Base-by-base conservation (phyloP, 2,329 filamentous ascomycete genomes). In the Intubia oerlemansii region DNA sequence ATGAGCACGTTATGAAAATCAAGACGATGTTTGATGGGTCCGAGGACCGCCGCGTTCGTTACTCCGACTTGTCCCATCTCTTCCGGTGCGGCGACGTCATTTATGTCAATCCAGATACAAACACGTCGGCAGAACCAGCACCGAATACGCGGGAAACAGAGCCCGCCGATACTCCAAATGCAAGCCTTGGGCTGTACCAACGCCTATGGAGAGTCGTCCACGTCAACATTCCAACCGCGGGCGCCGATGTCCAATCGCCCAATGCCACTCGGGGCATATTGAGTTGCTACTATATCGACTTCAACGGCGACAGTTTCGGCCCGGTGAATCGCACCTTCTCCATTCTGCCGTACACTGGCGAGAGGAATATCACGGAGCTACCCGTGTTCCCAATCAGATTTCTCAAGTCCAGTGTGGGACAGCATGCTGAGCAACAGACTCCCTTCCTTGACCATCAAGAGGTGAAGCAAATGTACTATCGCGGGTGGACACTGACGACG, bases 281-380 rank as follows among this genome's bases (percentile, higher is more conserved):
- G n/a, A n/a, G n/a, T n/a, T 29, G 28, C 7, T 56, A 55, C 33
- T 53, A 54, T 36, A 49, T 56, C 20, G 52, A 56, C 27, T 47
- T 53, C 32, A 49, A 55, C 11, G 53, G 53, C 1, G 44, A 39
- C 10, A 36, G 39, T 7, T 54, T 47, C 26, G 51, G 51, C 1
- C 45, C 51, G 0, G 50, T 54, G 11, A 45, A 43, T 6, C 46
- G 48, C 29, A 44, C 39, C 20, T 53, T 56, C 19, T 40, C 43
- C 23, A 45, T 56, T 10, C 34, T 46, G 21, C 40, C 41, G 0
- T 57, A 51, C 28, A 38, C 42, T 0, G 52, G 53, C 25, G 50
- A 54, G 34, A 42, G 46, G 11, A 38, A 46, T 5, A 51, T 56
- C 24, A 41, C 45, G 13, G 47, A 44, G 0, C 44, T 56, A 1